These are phyloP conservation scores for Pseudogymnoascus sp. DNA, from an alignment of 2,329 filamentous ascomycete genomes.

Conservation along the genomic window DNA sequence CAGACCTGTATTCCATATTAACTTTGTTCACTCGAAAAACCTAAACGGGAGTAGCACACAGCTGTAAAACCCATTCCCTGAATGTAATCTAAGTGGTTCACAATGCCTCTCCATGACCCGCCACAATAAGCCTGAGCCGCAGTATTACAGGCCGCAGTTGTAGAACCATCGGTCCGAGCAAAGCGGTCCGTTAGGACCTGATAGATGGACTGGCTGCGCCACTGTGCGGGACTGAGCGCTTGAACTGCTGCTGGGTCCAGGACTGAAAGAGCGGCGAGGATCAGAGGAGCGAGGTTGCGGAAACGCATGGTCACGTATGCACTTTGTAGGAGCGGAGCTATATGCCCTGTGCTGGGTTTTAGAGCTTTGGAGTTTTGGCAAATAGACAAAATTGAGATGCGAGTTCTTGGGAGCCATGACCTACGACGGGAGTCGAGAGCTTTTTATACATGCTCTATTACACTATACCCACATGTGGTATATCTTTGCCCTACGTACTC, in stretches of 20 bases:
- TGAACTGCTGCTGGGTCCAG: neutral
- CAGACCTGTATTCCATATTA: conserved; percentile 19
- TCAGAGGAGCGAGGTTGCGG: neutral
- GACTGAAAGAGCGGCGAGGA: neutral
- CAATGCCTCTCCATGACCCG: conserved; percentile 43
- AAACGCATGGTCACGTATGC: neutral
- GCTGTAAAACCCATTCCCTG: conserved; percentile 40
- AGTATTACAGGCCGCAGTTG: conserved; percentile 3
- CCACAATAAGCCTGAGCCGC: conserved; percentile 36
- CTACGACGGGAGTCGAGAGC: neutral
- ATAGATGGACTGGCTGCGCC: conserved; percentile 35
- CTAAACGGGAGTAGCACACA: neutral
- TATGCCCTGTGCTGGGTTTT: neutral
- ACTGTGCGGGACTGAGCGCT: conserved; percentile 18
- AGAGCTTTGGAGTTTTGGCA: neutral
- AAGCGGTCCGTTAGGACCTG: conserved; percentile 39
- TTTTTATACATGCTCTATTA: neutral
- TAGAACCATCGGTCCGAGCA: conserved; percentile 30
- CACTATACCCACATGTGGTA: neutral
- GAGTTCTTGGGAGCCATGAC: neutral
- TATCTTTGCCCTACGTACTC: neutral
- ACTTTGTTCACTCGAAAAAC: neutral
- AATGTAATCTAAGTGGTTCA: conserved; percentile 27
- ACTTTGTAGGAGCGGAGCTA: neutral
- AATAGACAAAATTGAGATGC: neutral